Percentiles rank a stretch among this genome's conserved stretches.
phyloP scores from a whole-genome alignment of 2,329 filamentous ascomycete genomes.

The Aspergillus intermedius region DNA sequence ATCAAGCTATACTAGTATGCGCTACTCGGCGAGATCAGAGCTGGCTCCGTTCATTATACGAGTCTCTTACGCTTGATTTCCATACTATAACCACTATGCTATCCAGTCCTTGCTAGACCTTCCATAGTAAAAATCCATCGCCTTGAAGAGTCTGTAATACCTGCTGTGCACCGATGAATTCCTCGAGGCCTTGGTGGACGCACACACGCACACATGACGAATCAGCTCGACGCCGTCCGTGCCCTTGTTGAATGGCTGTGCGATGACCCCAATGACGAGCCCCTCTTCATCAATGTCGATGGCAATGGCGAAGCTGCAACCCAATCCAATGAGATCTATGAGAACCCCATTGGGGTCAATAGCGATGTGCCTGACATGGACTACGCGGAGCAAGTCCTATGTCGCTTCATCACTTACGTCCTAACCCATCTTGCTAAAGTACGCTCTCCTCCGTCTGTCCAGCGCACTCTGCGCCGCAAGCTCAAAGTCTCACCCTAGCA shows the following conservation, averaged over 20 bases:
- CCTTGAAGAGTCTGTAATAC: conserved; percentile 23
- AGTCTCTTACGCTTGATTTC: too few relatives aligned
- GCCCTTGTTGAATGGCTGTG: background rate
- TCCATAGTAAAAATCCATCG: conserved; percentile 5
- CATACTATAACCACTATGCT: background rate
- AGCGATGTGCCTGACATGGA: conserved; percentile 10
- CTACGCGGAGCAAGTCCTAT: background rate
- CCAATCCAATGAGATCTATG: background rate
- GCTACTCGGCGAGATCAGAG: background rate
- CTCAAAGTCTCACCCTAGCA: conserved; percentile 4
- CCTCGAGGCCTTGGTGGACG: conserved; percentile 16
- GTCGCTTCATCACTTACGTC: background rate
- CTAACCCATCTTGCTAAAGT: background rate
- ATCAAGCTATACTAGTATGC: background rate
- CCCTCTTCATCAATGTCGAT: background rate
- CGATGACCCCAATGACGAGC: background rate
- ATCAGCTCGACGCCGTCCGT: background rate
- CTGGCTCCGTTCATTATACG: too few relatives aligned
- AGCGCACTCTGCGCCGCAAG: background rate
- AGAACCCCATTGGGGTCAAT: background rate
- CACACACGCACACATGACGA: background rate
- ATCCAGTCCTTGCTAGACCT: background rate
- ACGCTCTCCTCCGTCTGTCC: background rate
- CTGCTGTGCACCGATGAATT: conserved; percentile 19
- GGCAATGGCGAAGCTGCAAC: background rate